Evolutionary conservation across 1,284 basidiomycete genomes (phyloP), one percentile per base, ranked within the genome.

Genomic region (Ustilago lituana): DNA sequence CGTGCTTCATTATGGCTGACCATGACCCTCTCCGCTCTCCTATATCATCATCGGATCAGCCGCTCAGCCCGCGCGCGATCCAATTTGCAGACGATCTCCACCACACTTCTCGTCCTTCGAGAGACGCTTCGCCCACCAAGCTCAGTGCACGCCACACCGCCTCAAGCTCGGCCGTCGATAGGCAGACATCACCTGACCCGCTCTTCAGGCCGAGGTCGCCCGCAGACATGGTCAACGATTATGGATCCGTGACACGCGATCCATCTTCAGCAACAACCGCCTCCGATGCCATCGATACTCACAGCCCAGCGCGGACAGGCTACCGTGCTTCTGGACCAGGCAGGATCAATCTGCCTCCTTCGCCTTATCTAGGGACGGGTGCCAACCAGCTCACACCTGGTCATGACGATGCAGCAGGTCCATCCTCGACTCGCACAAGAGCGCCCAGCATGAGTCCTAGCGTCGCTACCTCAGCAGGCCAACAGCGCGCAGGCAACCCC

Each of bases 311-410:
- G 3, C 41, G 51, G 19, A 20, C 51, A n/a, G 60, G 66, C 8
- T 61, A 54, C 43, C 50, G 61, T 19, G 67, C 67, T 19, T 41
- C 61, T 2, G 67, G 61, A 4, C 67, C 67, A 1, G 67, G 67
- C 27, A 52, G 27, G 20, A 70, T 70, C 53, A 43, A 65, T 27
- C 47, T 70, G 1, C 67, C 67, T 4, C 61, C 67, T 7, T 64
- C 61, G 4, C 67, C 67, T 0, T 70, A 64, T 24, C 29, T 45
- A 4, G 40, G 46, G 24, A 48, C 40, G 9, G 14, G 22, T 20
- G 32, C 20, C 31, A 49, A 57, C 8, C 49, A 48, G 29, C 60
- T 52, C 35, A 57, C 54, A 11, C 60, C 60, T 3, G 47, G 39
- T 22, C 38, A 40, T 9, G 52, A 56, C 29, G 52, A 56, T 35